Conservation (phyloP, 2,329 filamentous ascomycete genomes). For the Sordariomycetes sp. region DNA sequence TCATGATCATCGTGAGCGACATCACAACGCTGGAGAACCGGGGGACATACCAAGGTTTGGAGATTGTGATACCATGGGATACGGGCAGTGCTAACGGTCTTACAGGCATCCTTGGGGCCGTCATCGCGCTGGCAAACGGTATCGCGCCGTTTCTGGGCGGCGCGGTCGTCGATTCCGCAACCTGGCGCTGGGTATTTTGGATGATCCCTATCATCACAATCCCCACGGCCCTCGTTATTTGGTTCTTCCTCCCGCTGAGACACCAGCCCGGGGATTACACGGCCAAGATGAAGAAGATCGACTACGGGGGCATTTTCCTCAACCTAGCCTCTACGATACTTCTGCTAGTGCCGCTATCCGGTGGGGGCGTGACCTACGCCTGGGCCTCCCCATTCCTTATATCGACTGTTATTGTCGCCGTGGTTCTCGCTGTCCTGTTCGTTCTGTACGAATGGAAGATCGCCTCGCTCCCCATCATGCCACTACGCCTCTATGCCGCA, state of each 20-base stretch:
- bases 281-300: conserved; percentile 15
- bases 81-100: not conserved
- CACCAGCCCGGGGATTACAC: conserved; percentile 14
- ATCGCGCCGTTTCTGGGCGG: no score
- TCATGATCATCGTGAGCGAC: conserved; percentile 26
- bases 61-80: conserved; percentile 7
- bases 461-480: conserved; percentile 16
- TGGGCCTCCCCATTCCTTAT: no score
- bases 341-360: no score
- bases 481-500: conserved; percentile 13
- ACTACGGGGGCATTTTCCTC: conserved; percentile 16
- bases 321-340: conserved; percentile 12
- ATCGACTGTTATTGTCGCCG: not conserved
- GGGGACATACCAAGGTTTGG: conserved; percentile 19
- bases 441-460: conserved; percentile 17
- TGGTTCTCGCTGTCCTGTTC: conserved; percentile 15
- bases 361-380: no score
- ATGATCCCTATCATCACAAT: conserved; percentile 8
- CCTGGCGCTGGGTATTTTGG: no score
- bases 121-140: no score
- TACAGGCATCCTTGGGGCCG: no score
- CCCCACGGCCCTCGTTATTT: conserved; percentile 12
- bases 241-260: conserved; percentile 15
- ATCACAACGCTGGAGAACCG: conserved; percentile 22
- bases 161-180: no score